Base-by-base conservation (phyloP, 139 green algal species). In the Trebouxia sp. region DNA sequence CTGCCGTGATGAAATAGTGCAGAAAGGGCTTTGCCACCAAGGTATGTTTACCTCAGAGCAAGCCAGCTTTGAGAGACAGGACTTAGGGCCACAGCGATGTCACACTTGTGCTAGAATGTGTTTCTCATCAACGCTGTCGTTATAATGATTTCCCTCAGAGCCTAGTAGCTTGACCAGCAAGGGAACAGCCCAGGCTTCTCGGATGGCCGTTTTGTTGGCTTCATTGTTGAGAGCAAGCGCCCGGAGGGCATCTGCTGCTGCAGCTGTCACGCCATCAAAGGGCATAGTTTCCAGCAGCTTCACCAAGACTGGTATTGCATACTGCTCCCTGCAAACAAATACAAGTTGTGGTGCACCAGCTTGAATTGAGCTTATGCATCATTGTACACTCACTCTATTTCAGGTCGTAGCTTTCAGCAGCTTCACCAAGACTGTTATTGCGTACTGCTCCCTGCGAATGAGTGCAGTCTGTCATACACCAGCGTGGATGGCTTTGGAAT, bases 121-220 rank as follows among this genome's bases (percentile, higher is more conserved):
- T n/a, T n/a, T n/a, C n/a, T n/a, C n/a, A n/a, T n/a, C n/a, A n/a
- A n/a, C n/a, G n/a, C n/a, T n/a, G n/a, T n/a, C n/a, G n/a, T n/a
- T n/a, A n/a, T n/a, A n/a, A n/a, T n/a, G n/a, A n/a, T n/a, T n/a
- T n/a, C 76, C 80, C 43, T 78, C 78, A 5, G 37, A 24, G 8
- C 38, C n/a, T 7, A 85, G 53, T 1, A 85, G 65, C 50, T 76
- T 66, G 51, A 83, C 82, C 22, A 85, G 82, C 39, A 80, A 53
- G 12, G 82, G 82, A 7, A 85, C 35, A 24, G 69, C 76, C 82
- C 82, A 85, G 32, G 48, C 43, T 20, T 82, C 75, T 14, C 76
- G 39, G 11, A 82, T 74, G 32, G 66, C 66, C 1, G 42, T 42
- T 53, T 85, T 85, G 76, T 83, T 83, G 50, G 32, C 76, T 1